Conservation (phyloP, 257 asterid genomes). For the Capsicum chinense region DNA sequence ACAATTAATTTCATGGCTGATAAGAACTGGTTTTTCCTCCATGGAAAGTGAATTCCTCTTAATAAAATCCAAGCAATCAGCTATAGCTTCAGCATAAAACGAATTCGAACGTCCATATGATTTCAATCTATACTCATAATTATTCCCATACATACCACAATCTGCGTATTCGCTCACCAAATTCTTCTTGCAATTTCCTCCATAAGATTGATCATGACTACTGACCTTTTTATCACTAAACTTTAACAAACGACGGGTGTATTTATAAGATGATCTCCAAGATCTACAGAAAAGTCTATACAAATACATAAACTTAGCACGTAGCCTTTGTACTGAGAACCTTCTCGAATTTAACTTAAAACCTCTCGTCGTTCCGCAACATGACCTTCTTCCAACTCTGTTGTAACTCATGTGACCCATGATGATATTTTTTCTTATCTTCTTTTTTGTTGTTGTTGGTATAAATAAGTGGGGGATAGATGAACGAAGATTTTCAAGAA, state of each 20-base stretch:
- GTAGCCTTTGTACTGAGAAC: slow-evolving; percentile 48
- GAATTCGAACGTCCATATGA: slow-evolving; percentile 52
- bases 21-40: slow-evolving; percentile 53
- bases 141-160: slow-evolving; percentile 19
- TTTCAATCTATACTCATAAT: slow-evolving; percentile 31
- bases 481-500: slow-evolving; percentile 19
- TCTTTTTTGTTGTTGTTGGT: not conserved
- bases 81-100: slow-evolving; percentile 62
- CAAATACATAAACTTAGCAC: slow-evolving; percentile 43
- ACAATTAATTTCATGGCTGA: not conserved
- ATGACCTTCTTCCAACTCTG: slow-evolving; percentile 42
- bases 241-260: slow-evolving; percentile 33
- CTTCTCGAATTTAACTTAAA: slow-evolving; percentile 46
- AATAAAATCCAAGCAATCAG: slow-evolving; percentile 64
- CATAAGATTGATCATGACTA: not conserved
- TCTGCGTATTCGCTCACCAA: slow-evolving; percentile 31
- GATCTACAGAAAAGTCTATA: slow-evolving; percentile 37
- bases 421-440: not conserved
- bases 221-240: not conserved
- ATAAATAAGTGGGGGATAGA: not conserved
- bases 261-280: slow-evolving; percentile 38
- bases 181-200: slow-evolving; percentile 18
- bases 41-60: slow-evolving; percentile 56
- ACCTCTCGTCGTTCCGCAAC: slow-evolving; percentile 43
- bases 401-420: slow-evolving; percentile 41